Evolutionary conservation across 2,329 filamentous ascomycete genomes (phyloP), one percentile per base, ranked within the genome.

Genomic region (Zymoseptoria brevis): DNA sequence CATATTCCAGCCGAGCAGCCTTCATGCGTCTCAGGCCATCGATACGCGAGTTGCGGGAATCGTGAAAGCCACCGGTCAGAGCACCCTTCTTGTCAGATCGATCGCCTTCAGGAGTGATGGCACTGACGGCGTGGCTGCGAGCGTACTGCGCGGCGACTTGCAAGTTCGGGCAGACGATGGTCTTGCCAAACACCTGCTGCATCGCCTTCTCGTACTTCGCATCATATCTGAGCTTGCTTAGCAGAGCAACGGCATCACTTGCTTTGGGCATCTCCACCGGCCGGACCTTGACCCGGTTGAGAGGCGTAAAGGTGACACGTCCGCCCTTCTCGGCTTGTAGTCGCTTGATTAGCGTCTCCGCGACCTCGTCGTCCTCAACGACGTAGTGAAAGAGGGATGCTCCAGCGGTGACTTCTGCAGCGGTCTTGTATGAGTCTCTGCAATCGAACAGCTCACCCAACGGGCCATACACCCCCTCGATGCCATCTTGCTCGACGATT

Each of bases 341-440:
- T 13, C 86, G 83, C 65, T 93, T 88, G 50, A 94, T 85, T 35
- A 96, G 83, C 66, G 85, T 84, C 1, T 89, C 90, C 0, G 92
- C 91, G 0, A 92, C 96, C 49, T 88, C 85, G 61, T 95, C 90
- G 54, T 88, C 93, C 72, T 99, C 93, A 50, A 97, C 93, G 9
- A 99, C 86, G 66, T 96, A 96, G 74, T 99, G 90, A 76, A 99
- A 99, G 8, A 99, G 80, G 72, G 90, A 96, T 63, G 87, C 87
- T 19, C 94, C 94, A 2, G 93, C 94, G 55, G 92, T 94, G 67
- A 96, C 90, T 75, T 99, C 94, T 8, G 95, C 88, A 1, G 94
- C 90, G 9, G 92, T 85, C 61, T 91, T 86, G 75, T 96, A 97
- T 56, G 85, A 83, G 56, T 96, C 90, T 59, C 81, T 84, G 54